Conservation (phyloP, 2,329 filamentous ascomycete species). For the Aspergillus pseudoglaucus region DNA sequence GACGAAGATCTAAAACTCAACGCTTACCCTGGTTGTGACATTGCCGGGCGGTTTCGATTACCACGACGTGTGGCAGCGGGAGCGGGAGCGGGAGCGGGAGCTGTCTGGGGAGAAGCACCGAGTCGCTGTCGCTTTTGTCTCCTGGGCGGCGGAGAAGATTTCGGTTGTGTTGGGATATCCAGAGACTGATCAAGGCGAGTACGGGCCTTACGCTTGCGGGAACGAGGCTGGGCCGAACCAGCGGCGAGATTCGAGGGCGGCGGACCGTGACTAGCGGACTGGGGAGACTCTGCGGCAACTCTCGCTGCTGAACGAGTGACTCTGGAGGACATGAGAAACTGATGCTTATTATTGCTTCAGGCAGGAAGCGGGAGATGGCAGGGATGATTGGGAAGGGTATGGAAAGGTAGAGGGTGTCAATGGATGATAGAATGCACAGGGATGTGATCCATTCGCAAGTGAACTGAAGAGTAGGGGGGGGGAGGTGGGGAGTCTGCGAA, state of each 20-base stretch:
- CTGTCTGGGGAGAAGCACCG: slow-evolving; percentile 40
- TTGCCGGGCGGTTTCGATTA: slow-evolving; percentile 29
- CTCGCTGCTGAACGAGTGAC: slow-evolving; percentile 91
- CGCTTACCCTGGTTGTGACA: slow-evolving; percentile 39
- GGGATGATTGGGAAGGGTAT: slow-evolving; percentile 1
- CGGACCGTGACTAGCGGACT: slow-evolving; percentile 37
- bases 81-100: slow-evolving; percentile 34
- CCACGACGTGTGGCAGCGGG: slow-evolving; percentile 39
- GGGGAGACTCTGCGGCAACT: slow-evolving; percentile 62
- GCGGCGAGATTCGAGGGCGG: slow-evolving; percentile 36
- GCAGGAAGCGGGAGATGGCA: slow-evolving; percentile 2
- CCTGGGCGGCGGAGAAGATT: slow-evolving; percentile 39
- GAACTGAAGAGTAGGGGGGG: not conserved
- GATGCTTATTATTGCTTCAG: slow-evolving; percentile 17
- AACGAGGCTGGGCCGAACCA: slow-evolving; percentile 37
- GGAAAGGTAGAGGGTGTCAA: not conserved
- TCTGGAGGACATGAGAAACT: slow-evolving; percentile 88
- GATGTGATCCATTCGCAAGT: not conserved
- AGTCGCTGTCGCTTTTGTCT: slow-evolving; percentile 68
- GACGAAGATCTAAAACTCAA: slow-evolving; percentile 7
- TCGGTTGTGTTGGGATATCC: slow-evolving; percentile 29
- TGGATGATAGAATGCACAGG: not conserved
- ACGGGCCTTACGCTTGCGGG: slow-evolving; percentile 71
- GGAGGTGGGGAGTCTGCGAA: not conserved
- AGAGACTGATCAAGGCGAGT: slow-evolving; percentile 43